Percentiles rank a stretch among this genome's conserved stretches.
Evolutionary conservation across 495 filamentous ascomycete species (phyloP).

Genomic region (Bathelium albidoporum): DNA sequence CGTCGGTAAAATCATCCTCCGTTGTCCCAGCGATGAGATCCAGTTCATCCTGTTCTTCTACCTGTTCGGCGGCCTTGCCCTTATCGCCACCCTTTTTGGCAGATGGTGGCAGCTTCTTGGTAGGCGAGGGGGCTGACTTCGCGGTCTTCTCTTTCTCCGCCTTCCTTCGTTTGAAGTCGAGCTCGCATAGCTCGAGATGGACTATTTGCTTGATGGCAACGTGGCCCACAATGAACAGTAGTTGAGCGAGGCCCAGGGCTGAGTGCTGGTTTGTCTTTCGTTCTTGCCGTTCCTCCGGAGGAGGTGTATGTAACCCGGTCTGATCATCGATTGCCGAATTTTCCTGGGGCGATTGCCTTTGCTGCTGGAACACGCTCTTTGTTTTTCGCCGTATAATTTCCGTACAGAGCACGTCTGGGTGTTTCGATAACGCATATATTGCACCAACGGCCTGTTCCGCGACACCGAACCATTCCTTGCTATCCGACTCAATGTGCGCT

Average conservation of each 20-base stretch:
- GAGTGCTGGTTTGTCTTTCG: constrained; percentile 39
- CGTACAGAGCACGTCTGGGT: constrained; percentile 88
- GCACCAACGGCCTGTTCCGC: constrained; percentile 94
- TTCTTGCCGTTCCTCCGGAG: constrained; percentile 30
- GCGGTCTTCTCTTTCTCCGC: constrained; percentile 78
- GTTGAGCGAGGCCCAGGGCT: constrained; percentile 73
- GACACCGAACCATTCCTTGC: constrained; percentile 93
- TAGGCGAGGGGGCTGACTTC: constrained; percentile 24
- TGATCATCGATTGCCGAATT: constrained; percentile 26
- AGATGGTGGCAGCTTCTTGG: constrained; percentile 38
- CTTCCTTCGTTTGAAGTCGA: constrained; percentile 95
- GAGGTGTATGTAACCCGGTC: constrained; percentile 26
- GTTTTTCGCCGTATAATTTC: constrained; percentile 85
- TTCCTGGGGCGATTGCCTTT: constrained; percentile 28
- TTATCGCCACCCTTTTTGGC: constrained; percentile 39
- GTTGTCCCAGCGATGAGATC: constrained; percentile 95
- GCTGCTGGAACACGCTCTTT: constrained; percentile 57
- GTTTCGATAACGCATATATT: constrained; percentile 89
- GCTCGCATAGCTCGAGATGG: constrained; percentile 94
- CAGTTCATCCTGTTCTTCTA: constrained; percentile 63
- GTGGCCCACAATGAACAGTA: constrained; percentile 92
- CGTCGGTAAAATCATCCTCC: constrained; percentile 97
- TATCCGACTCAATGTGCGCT: constrained; percentile 71
- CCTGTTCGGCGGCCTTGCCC: constrained; percentile 16
- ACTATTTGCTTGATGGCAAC: constrained; percentile 98